Conservation (phyloP, 2,329 filamentous ascomycete genomes). For the Nemania abortiva region DNA sequence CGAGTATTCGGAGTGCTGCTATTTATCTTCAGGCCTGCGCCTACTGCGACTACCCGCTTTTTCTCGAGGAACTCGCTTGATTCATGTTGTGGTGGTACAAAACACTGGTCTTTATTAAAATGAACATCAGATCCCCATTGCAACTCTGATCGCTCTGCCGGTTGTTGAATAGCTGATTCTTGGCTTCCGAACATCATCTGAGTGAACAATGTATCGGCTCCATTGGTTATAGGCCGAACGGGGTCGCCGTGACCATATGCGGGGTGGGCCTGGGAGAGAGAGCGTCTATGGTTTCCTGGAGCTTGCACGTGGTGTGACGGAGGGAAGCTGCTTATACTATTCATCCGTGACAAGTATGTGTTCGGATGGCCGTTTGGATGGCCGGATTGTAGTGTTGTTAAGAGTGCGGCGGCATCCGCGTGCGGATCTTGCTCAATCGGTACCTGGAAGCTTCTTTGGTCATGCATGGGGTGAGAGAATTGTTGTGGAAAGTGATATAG, state of each 20-base stretch:
- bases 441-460: slow-evolving; percentile 38
- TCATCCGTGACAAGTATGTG: slow-evolving; percentile 36
- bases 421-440: slow-evolving; percentile 46
- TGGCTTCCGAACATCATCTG: slow-evolving; percentile 57
- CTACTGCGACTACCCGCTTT: slow-evolving; percentile 66
- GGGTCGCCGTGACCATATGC: slow-evolving; percentile 38
- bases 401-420: slow-evolving; percentile 47
- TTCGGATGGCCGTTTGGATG: slow-evolving; percentile 46
- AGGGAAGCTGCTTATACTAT: slow-evolving; percentile 38
- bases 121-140: slow-evolving; percentile 77
- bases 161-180: slow-evolving; percentile 40
- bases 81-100: slow-evolving; percentile 68
- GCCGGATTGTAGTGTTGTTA: slow-evolving; percentile 49
- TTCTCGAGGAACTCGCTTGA: slow-evolving; percentile 68
- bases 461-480: slow-evolving; percentile 32
- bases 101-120: slow-evolving; percentile 70
- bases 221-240: slow-evolving; percentile 45
- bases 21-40: slow-evolving; percentile 65
- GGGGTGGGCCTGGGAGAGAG: slow-evolving; percentile 37
- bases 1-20: slow-evolving; percentile 71
- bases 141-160: slow-evolving; percentile 59
- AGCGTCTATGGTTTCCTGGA: slow-evolving; percentile 39
- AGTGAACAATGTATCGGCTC: slow-evolving; percentile 51
- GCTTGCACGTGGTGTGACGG: slow-evolving; percentile 39
- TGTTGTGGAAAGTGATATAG: slow-evolving; percentile 32